Percentiles rank a stretch among this genome's conserved stretches.
Evolutionary conservation across 352 stramenopile species (phyloP).

Genomic region (Pythium utonaiense): DNA sequence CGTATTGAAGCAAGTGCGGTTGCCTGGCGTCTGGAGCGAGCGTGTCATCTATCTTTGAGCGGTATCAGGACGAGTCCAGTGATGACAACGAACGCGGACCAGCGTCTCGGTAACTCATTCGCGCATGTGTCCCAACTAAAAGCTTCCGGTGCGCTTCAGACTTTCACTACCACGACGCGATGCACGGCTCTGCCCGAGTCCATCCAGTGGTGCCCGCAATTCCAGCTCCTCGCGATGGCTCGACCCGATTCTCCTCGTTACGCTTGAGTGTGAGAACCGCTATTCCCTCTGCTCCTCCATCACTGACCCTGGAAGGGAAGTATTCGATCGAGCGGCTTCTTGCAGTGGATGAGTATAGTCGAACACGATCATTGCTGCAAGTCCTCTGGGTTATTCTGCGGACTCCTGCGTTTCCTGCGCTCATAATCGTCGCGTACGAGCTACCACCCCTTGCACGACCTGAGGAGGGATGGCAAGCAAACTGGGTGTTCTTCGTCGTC

Average conservation of each 20-base stretch:
- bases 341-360: not conserved
- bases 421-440: not conserved
- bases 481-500: conserved; percentile 11
- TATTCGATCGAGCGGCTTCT: not conserved
- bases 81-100: too few relatives aligned
- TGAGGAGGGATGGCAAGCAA: conserved; percentile 3
- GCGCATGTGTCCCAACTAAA: too few relatives aligned
- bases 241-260: not conserved
- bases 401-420: not conserved
- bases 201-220: not conserved
- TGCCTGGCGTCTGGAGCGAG: too few relatives aligned
- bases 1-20: not conserved
- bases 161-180: too few relatives aligned
- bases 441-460: not conserved
- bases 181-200: not conserved
- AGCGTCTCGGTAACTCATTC: too few relatives aligned
- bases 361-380: not conserved
- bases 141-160: too few relatives aligned
- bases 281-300: not conserved
- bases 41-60: not conserved
- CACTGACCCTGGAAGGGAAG: not conserved
- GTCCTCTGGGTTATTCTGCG: not conserved
- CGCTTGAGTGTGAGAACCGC: not conserved
- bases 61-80: too few relatives aligned
- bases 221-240: not conserved